Evolutionary conservation across 148 eudicot species (phyloP).

Genomic region (Euryodendron excelsum): DNA sequence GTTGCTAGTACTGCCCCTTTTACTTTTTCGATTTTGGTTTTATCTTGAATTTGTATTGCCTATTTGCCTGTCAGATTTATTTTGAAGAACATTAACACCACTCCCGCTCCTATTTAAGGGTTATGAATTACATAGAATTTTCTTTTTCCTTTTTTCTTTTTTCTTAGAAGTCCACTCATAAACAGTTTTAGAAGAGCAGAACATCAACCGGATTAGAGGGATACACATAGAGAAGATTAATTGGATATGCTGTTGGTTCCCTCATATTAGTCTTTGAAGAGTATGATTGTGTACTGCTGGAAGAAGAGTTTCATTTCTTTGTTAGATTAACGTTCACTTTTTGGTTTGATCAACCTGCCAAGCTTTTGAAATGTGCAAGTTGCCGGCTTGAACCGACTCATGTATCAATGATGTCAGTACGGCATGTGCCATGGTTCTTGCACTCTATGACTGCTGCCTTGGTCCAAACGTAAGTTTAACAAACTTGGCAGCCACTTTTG

Average conservation of each 20-base stretch:
- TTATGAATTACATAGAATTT: neutral
- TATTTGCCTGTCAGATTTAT: neutral
- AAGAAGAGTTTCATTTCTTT: neutral
- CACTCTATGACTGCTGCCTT: slow-evolving; percentile 37
- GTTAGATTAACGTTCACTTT: neutral
- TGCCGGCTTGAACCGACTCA: no score
- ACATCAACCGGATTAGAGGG: neutral
- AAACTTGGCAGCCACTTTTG: slow-evolving; percentile 99
- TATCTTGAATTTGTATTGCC: neutral
- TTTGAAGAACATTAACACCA: neutral
- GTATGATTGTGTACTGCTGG: neutral
- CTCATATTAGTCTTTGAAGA: neutral
- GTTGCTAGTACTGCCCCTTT: neutral
- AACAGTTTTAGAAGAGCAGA: neutral
- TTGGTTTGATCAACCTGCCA: no score
- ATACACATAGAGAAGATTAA: neutral
- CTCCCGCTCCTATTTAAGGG: neutral
- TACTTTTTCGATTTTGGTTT: neutral
- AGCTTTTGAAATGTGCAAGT: neutral
- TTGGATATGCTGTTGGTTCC: neutral
- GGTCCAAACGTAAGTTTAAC: no score
- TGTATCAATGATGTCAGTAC: no score
- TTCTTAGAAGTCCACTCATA: neutral
- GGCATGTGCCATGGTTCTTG: no score
- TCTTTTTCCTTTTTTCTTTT: neutral